phyloP scores from a whole-genome alignment of 495 filamentous ascomycete species.

The Aspergillus sclerotioniger region DNA sequence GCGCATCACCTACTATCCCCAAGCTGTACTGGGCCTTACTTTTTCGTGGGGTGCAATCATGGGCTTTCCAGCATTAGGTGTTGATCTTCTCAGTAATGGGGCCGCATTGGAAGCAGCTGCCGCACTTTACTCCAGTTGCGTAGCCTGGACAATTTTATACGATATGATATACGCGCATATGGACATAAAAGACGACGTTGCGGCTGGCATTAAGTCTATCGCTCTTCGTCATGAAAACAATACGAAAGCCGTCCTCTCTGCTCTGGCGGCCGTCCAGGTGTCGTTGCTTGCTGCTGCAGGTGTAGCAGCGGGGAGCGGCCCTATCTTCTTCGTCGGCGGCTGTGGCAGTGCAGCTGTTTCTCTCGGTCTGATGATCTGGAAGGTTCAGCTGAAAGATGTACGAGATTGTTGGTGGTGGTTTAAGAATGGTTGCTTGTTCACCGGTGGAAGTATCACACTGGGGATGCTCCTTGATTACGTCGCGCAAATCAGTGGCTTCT shows the following conservation, averaged over 20 bases:
- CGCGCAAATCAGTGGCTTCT: slow-evolving; percentile 33
- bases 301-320: slow-evolving; percentile 68
- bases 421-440: slow-evolving; percentile 66
- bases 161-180: slow-evolving; percentile 99
- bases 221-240: slow-evolving; percentile 83
- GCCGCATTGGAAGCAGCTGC: slow-evolving; percentile 65
- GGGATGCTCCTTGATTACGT: slow-evolving; percentile 66
- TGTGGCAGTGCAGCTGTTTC: slow-evolving; percentile 79
- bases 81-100: slow-evolving; percentile 70
- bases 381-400: slow-evolving; percentile 78
- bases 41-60: slow-evolving; percentile 98
- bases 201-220: slow-evolving; percentile 94
- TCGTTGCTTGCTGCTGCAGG: slow-evolving; percentile 79
- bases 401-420: slow-evolving; percentile 98
- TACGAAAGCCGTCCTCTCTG: slow-evolving; percentile 81
- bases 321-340: slow-evolving; percentile 78
- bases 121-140: slow-evolving; percentile 77
- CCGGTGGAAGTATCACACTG: slow-evolving; percentile 63
- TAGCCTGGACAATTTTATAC: slow-evolving; percentile 93
- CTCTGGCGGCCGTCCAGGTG: slow-evolving; percentile 71
- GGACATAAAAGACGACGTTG: slow-evolving; percentile 92
- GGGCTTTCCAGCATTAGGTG: slow-evolving; percentile 89
- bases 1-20: slow-evolving; percentile 90
- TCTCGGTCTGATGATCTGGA: slow-evolving; percentile 83
- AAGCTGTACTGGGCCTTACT: slow-evolving; percentile 85